Percentiles rank a stretch among this genome's conserved stretches.
phyloP scores from a whole-genome alignment of 2,329 filamentous ascomycete species.

The Hypoxylon sp. region DNA sequence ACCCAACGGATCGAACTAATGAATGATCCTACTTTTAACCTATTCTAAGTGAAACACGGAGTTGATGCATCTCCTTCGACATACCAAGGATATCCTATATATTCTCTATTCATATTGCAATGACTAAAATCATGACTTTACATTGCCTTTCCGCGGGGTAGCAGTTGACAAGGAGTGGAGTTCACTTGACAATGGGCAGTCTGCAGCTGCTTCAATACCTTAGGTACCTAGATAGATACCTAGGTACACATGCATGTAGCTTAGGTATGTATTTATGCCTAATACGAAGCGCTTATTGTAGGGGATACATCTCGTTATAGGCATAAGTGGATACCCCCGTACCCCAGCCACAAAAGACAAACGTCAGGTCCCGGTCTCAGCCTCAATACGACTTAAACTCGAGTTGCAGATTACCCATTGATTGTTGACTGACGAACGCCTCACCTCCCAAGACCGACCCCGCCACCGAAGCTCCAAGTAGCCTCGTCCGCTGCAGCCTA shows the following conservation, averaged over 20 bases:
- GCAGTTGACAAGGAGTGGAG: constrained; percentile 28
- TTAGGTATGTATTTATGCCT: no score
- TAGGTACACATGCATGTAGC: no score
- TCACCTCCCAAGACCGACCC: constrained; percentile 33
- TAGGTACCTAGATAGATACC: no score
- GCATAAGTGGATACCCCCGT: constrained; percentile 1
- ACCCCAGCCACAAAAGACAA: constrained; percentile 31
- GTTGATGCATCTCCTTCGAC: neutral
- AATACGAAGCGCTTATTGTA: no score
- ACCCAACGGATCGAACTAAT: neutral
- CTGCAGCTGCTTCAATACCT: no score
- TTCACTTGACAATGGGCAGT: constrained; percentile 36
- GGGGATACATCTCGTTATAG: neutral
- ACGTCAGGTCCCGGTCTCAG: constrained; percentile 40
- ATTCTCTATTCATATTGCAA: neutral
- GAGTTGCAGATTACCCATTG: neutral
- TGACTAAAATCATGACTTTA: constrained; percentile 3
- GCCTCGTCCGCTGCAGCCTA: constrained; percentile 33
- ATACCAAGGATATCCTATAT: neutral
- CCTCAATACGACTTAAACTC: constrained; percentile 27
- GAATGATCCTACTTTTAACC: neutral
- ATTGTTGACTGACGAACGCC: constrained; percentile 35
- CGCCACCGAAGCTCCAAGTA: constrained; percentile 37
- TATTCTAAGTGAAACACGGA: neutral
- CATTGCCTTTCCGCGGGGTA: constrained; percentile 19